phyloP scores from a whole-genome alignment of 305 asterid genomes.

The Lippia alba region DNA sequence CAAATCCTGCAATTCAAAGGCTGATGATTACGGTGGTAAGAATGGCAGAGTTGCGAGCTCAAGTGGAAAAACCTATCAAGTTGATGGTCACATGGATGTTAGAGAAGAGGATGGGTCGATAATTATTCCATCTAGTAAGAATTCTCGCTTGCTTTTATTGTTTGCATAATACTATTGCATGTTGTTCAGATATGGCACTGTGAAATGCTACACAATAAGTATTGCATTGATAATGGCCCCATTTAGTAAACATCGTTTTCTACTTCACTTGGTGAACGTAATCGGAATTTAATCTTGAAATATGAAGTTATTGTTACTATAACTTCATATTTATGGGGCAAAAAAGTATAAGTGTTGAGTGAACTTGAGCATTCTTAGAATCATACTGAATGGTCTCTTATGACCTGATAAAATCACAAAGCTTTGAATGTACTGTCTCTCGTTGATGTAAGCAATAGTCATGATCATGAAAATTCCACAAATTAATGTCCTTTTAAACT shows the following conservation, averaged over 20 bases:
- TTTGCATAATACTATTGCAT: background rate
- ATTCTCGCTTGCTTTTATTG: conserved; percentile 27
- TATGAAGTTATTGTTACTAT: background rate
- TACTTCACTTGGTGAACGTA: background rate
- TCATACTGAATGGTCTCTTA: conserved; percentile 15
- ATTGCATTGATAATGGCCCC: background rate
- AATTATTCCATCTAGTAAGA: conserved; percentile 59
- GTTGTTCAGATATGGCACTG: background rate
- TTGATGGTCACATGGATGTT: conserved; percentile 59
- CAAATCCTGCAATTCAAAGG: conserved; percentile 22
- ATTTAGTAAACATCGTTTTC: background rate
- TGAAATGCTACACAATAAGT: background rate
- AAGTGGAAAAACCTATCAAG: conserved; percentile 38
- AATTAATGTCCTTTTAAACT: background rate
- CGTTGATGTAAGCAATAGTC: background rate
- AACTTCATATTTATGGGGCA: background rate
- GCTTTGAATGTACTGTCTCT: conserved; percentile 11
- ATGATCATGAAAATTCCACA: background rate
- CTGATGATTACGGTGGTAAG: conserved; percentile 31
- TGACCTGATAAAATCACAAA: conserved; percentile 3
- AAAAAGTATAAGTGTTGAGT: background rate
- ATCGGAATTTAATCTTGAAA: background rate
- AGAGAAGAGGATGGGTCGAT: conserved; percentile 67
- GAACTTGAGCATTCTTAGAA: background rate
- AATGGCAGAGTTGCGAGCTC: conserved; percentile 33